Base-by-base conservation (phyloP, 2,329 filamentous ascomycete species). In the Scytalidium lignicola region DNA sequence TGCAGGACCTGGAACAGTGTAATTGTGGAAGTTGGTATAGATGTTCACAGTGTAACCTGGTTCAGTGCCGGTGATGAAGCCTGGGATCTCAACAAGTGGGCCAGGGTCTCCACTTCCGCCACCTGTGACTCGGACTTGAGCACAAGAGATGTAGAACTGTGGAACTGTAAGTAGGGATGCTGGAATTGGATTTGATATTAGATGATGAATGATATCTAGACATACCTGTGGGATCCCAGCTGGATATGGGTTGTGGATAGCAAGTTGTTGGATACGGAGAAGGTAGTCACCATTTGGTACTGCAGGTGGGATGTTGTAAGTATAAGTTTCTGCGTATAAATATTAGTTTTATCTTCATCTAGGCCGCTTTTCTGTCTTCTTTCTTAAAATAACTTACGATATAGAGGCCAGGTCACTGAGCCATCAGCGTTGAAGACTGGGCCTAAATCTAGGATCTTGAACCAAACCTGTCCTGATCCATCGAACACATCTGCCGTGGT, bases 381-480 rank as follows among this genome's bases (percentile, higher is more conserved):
- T 37, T 5, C 32, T 37, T 8, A 13, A 43, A 28, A 23, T 7
- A n/a, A 49, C 52, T 13, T 51, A 64, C 62, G 58, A 15, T 43
- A 46, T 6, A 64, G 58, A 22, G 55, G 52, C 62, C 62, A 64
- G 9, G 55, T 58, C 1, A 41, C 41, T 15, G 51, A 26, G n/a
- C 57, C 55, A 19, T 44, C 46, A 4, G 55, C 45, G 15, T 43
- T 29, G 28, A 64, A 64, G 1, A 58, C 64, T 2, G 65, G 61
- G 5, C 61, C 60, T 19, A 65, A 56, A 43, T 68, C 60, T 39
- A 60, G 59, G 39, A 68, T 66, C 51, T 67, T 67, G 49, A 69
- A 68, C 65, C 66, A 69, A 3, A 67, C 64, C 18, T 56, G 44
- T 8, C 66, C 66, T 6, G 61, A 62, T 7, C 66, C 66, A 42